Percentiles rank a stretch among this genome's conserved stretches.
These are phyloP conservation scores for Cucurbita ficifolia DNA, from an alignment of 306 rosid species.

Conservation along the genomic window DNA sequence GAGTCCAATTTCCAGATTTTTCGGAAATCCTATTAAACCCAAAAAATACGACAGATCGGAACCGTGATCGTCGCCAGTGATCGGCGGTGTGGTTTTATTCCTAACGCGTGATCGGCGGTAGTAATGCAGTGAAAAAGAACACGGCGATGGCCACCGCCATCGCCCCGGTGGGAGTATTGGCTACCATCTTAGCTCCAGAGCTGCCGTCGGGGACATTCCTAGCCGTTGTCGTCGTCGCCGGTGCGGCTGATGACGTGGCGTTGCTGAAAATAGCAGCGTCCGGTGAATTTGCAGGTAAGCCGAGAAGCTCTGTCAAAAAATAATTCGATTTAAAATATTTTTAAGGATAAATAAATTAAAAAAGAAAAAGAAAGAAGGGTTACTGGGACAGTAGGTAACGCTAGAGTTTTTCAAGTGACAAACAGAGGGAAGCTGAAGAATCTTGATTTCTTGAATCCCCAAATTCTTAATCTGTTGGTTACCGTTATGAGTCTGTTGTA, in stretches of 20 bases:
- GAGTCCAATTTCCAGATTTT: background rate
- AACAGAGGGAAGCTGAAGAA: conserved; percentile 59
- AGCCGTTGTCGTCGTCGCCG: background rate
- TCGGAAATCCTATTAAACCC: background rate
- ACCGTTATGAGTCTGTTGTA: conserved; percentile 49
- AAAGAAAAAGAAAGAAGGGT: conserved; percentile 5
- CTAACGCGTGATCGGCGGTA: background rate
- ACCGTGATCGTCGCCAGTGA: no score
- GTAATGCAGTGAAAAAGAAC: conserved; percentile 5
- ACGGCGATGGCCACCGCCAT: conserved; percentile 18
- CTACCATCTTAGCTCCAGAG: conserved; percentile 12
- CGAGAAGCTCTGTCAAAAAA: conserved; percentile 41
- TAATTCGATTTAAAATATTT: background rate
- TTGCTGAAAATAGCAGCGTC: conserved; percentile 69
- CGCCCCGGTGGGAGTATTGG: conserved; percentile 7
- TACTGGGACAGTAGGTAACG: conserved; percentile 54
- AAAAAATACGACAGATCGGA: background rate
- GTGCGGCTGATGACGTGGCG: background rate
- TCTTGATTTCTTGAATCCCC: conserved; percentile 48
- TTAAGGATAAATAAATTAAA: no score
- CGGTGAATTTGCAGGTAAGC: conserved; percentile 47
- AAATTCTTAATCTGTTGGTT: conserved; percentile 23
- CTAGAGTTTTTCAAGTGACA: conserved; percentile 49
- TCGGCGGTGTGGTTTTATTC: background rate
- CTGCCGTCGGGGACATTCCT: background rate